phyloP scores from a whole-genome alignment of 2,329 filamentous ascomycete genomes.

The Aquanectria penicillioides region DNA sequence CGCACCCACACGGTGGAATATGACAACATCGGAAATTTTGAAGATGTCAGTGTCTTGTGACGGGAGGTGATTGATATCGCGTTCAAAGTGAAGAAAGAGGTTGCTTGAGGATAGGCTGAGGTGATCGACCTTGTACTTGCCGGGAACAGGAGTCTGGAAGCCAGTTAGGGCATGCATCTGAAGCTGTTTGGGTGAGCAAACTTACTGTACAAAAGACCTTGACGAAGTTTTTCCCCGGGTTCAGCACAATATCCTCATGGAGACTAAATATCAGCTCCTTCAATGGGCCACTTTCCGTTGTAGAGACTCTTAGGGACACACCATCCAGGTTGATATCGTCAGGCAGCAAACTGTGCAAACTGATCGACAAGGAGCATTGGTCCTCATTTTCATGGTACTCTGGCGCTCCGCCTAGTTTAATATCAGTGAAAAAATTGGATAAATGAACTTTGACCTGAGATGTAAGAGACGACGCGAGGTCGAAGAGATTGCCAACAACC shows the following conservation, averaged over 20 bases:
- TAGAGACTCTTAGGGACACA: conserved; percentile 71
- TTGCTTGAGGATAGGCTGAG: conserved; percentile 73
- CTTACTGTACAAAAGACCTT: conserved; percentile 50
- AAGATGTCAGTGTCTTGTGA: conserved; percentile 62
- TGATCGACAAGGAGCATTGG: conserved; percentile 76
- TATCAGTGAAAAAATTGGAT: conserved; percentile 76
- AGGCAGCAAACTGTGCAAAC: conserved; percentile 76
- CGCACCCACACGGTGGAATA: conserved; percentile 76
- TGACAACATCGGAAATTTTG: conserved; percentile 69
- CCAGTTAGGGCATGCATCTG: background rate
- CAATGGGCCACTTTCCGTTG: conserved; percentile 61
- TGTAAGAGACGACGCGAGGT: conserved; percentile 54
- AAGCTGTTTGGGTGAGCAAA: conserved; percentile 42
- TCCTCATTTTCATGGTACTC: conserved; percentile 77
- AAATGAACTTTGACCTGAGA: conserved; percentile 75
- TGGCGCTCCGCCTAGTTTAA: conserved; percentile 75
- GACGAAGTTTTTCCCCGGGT: conserved; percentile 60
- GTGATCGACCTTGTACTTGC: conserved; percentile 79
- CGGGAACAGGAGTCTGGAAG: conserved; percentile 70
- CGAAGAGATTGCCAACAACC: conserved; percentile 58
- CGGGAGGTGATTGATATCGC: conserved; percentile 60
- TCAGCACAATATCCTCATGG: conserved; percentile 43
- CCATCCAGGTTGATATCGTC: conserved; percentile 75
- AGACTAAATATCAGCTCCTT: conserved; percentile 64
- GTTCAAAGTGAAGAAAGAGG: conserved; percentile 72